Evolutionary conservation across 495 filamentous ascomycete genomes (phyloP).

Genomic region (Annulohypoxylon stygium): DNA sequence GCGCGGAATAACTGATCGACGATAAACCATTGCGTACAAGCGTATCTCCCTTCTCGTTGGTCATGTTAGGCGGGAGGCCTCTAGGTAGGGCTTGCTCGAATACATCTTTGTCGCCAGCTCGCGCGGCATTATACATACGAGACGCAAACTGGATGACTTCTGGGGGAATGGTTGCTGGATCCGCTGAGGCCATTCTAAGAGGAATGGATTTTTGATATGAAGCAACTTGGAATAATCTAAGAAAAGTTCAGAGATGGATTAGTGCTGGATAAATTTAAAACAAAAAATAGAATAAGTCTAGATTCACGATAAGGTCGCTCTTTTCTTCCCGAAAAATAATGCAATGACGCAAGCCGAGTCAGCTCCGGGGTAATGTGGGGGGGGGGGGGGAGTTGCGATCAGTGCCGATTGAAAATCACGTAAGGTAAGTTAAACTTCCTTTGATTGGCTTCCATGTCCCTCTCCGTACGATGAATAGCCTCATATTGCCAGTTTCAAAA

Average conservation of each 20-base stretch:
- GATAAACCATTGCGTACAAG: slow-evolving; percentile 54
- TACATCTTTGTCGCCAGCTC: slow-evolving; percentile 60
- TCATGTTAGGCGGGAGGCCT: slow-evolving; percentile 66
- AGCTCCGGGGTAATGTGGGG: slow-evolving; percentile 9
- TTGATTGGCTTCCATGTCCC: slow-evolving; percentile 12
- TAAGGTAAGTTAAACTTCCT: slow-evolving; percentile 7
- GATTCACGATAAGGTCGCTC: not conserved
- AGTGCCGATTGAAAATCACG: slow-evolving; percentile 17
- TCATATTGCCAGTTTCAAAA: not conserved
- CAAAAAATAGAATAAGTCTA: not conserved
- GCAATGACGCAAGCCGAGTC: not conserved
- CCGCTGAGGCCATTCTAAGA: slow-evolving; percentile 33
- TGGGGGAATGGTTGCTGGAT: slow-evolving; percentile 54
- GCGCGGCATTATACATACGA: slow-evolving; percentile 65
- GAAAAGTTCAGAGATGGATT: not conserved
- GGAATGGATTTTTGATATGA: not conserved
- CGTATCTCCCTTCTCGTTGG: slow-evolving; percentile 69
- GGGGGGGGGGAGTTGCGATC: not conserved
- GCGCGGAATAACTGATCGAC: not conserved
- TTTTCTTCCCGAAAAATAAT: not conserved
- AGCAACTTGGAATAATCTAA: not conserved
- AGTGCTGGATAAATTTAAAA: not conserved
- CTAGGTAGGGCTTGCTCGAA: slow-evolving; percentile 65
- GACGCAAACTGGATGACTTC: slow-evolving; percentile 65
- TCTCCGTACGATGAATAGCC: not conserved